Evolutionary conservation across 371 early-diverging fungal genomes (phyloP).

Genomic region (Cokeromyces recurvatus): DNA sequence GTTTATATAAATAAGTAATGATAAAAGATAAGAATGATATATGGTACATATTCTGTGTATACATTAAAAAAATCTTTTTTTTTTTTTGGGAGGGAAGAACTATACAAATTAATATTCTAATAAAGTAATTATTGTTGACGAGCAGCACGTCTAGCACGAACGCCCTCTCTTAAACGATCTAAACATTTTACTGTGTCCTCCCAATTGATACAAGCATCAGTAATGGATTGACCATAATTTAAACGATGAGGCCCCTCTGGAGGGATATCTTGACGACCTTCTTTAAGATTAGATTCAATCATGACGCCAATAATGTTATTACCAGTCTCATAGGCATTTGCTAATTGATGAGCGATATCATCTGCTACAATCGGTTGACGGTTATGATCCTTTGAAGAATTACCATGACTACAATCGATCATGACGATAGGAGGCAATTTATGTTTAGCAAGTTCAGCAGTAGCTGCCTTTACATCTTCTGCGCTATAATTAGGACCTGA

Average conservation of each 20-base stretch:
- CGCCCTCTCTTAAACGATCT: conserved; percentile 58
- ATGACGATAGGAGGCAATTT: conserved; percentile 65
- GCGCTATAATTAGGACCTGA: conserved; percentile 85
- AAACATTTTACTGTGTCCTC: conserved; percentile 64
- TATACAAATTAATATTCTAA: too few species aligned
- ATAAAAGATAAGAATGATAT: too few species aligned
- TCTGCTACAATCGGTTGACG: conserved; percentile 79
- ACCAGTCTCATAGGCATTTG: conserved; percentile 34
- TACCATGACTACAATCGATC: conserved; percentile 94
- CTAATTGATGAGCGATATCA: conserved; percentile 49
- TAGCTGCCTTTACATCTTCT: conserved; percentile 52
- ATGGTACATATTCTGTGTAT: too few species aligned
- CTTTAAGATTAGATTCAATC: conserved; percentile 76
- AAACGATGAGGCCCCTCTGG: conserved; percentile 51
- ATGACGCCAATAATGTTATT: conserved; percentile 71
- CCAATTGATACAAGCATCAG: conserved; percentile 80
- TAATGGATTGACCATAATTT: conserved; percentile 68
- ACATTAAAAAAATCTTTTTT: too few species aligned
- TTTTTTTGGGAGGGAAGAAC: too few species aligned
- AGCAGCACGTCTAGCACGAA: conserved; percentile 55
- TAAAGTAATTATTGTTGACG: neutral
- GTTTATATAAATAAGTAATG: too few species aligned
- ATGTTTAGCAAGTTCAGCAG: conserved; percentile 55
- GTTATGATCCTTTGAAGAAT: conserved; percentile 68
- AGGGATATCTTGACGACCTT: conserved; percentile 70